Base-by-base conservation (phyloP, 2,329 filamentous ascomycete species). In the Ilyonectria sp. region DNA sequence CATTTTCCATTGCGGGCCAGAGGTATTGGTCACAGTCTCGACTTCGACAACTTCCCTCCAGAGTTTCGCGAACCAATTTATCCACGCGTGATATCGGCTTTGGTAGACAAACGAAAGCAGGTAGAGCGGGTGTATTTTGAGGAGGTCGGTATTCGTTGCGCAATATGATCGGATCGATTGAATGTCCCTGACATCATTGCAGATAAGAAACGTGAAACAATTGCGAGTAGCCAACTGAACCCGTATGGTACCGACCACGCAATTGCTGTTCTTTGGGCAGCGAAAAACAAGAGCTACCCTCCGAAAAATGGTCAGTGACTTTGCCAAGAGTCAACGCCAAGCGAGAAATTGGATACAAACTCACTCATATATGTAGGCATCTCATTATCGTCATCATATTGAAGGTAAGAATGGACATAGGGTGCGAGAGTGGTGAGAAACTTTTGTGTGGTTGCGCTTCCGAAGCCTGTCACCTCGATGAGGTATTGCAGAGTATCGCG, bases 101-200 rank as follows among this genome's bases (percentile, higher is more conserved):
- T 69, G 56, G 50, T 47, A 61, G 4, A 69, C 44, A 21, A 61
- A 29, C 13, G 63, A 57, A 1, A 69, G 56, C 3, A 67, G 57
- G 56, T 60, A 61, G 19, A 69, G 43, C 13, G 67, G 67, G 35
- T 69, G 63, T 5, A 47, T 53, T 13, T 46, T 54, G n/a, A 69
- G 37, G n/a, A 55, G 31, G 17, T 52, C 47, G 15, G 37, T 29
- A 54, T 61, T 49, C 17, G 33, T 44, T 49, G 31, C 37, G 29
- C 53, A 60, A 21, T 40, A 43, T 13, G 43, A 53, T 11, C 43
- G n/a, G 6, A 67, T 52, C 19, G 44, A 33, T 6, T 58, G 11
- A 13, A 53, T 40, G 15, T 57, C 63, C 13, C 35, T 29, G 17
- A 8, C 15, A 7, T 13, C 15, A 11, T 17, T 35, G 26, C 59